phyloP scores from a whole-genome alignment of 176 grass and related monocot genomes.

The Paspalum vaginatum region DNA sequence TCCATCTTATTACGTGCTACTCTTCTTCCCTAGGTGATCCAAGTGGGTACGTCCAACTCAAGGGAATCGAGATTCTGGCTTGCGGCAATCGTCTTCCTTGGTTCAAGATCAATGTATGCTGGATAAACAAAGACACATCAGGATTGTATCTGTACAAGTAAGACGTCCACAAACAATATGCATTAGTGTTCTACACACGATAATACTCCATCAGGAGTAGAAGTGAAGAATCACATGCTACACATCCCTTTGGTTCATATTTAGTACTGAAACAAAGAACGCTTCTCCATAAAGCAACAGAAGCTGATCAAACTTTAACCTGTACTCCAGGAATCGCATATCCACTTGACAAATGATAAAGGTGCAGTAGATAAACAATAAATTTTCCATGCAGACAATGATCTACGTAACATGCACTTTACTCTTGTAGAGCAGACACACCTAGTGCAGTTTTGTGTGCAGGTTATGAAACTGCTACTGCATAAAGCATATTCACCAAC shows the following conservation, averaged over 20 bases:
- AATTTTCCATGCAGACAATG: background rate
- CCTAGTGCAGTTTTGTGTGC: background rate
- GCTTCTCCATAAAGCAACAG: background rate
- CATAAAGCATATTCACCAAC: constrained; percentile 8
- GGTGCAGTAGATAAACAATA: background rate
- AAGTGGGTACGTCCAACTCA: background rate
- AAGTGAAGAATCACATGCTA: background rate
- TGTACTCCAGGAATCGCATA: background rate
- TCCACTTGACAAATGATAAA: background rate
- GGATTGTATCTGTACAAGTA: background rate
- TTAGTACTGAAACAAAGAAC: constrained; percentile 5
- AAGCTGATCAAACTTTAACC: background rate
- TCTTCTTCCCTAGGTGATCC: constrained; percentile 20
- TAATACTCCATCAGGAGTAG: background rate
- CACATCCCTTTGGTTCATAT: background rate
- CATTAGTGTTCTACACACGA: background rate
- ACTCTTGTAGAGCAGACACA: background rate
- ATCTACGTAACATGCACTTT: background rate
- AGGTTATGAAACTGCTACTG: background rate
- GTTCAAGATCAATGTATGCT: constrained; percentile 3
- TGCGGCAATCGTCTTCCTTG: background rate
- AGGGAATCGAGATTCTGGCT: constrained; percentile 15
- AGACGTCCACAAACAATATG: background rate
- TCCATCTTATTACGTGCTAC: constrained; percentile 1
- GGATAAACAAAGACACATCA: constrained; percentile 9